Percentiles rank a stretch among this genome's conserved stretches.
Conservation (phyloP, 306 rosid genomes). For the Pachyrhizus erosus region DNA sequence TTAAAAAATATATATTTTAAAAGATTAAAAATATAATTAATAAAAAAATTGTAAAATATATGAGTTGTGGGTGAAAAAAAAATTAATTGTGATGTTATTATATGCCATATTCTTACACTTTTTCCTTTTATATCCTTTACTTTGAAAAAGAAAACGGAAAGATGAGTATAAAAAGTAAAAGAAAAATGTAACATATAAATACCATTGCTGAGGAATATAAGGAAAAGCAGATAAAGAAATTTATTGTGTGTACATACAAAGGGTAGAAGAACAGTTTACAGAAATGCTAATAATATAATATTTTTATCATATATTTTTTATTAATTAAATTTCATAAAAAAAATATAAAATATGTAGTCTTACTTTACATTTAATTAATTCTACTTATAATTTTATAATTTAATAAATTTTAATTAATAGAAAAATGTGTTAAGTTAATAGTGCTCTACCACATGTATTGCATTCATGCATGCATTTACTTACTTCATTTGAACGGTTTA, state of each 20-base stretch:
- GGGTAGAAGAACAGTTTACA: conserved; percentile 10
- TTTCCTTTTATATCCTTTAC: background rate
- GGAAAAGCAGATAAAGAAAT: background rate
- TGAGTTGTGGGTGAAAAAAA: background rate
- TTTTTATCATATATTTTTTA: background rate
- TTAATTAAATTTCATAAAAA: background rate
- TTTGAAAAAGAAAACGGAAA: background rate
- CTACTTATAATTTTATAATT: no score
- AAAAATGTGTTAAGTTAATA: no score
- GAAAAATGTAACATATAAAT: background rate
- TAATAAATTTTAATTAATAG: no score
- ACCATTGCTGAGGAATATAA: background rate
- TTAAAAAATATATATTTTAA: no score
- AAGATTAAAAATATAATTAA: no score
- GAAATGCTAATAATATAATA: no score
- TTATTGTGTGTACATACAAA: background rate
- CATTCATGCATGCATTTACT: background rate
- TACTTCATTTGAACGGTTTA: background rate
- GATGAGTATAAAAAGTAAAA: background rate
- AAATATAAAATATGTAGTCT: no score
- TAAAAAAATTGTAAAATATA: background rate
- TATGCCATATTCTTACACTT: background rate
- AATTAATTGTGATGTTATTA: background rate
- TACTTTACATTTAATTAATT: no score
- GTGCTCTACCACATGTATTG: background rate